Evolutionary conservation across 1,139 yeast genomes (phyloP).

Genomic region (Yamadazyma dendronema): DNA sequence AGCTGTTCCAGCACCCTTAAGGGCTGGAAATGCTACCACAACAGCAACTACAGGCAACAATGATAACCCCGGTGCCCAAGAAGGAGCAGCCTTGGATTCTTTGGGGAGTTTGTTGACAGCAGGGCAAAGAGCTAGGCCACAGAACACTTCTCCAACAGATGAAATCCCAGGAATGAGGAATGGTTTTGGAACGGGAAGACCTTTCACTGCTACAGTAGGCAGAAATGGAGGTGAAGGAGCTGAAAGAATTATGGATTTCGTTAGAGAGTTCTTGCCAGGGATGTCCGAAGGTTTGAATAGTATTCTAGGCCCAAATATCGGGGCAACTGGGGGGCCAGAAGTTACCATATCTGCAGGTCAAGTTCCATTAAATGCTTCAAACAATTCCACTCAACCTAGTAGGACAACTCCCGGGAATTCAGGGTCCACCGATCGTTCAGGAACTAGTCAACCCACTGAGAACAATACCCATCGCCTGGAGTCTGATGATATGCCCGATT

Average conservation of each 20-base stretch:
- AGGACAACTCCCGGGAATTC: background rate
- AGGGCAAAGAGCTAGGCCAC: background rate
- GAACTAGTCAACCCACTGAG: background rate
- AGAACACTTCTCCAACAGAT: background rate
- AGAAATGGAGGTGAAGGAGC: slow-evolving; percentile 1
- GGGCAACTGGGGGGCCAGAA: slow-evolving; percentile 12
- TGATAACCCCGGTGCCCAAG: background rate
- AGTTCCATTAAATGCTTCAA: background rate
- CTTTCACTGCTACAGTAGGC: background rate
- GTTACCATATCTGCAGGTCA: slow-evolving; percentile 3
- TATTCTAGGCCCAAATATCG: slow-evolving; percentile 14
- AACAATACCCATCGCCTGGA: background rate
- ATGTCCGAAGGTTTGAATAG: slow-evolving; percentile 15
- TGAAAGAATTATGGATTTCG: slow-evolving; percentile 6
- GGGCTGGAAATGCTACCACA: background rate
- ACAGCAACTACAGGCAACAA: background rate
- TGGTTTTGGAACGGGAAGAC: background rate
- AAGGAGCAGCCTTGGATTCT: too few species aligned
- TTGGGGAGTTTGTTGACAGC: background rate
- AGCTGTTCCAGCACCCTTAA: background rate
- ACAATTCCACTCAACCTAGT: background rate
- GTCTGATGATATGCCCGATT: background rate
- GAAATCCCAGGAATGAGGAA: slow-evolving; percentile 5
- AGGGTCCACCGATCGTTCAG: background rate
- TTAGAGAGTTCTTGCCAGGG: slow-evolving; percentile 9